phyloP scores from a whole-genome alignment of 2,329 filamentous ascomycete genomes.

The Sporothrix mexicana region DNA sequence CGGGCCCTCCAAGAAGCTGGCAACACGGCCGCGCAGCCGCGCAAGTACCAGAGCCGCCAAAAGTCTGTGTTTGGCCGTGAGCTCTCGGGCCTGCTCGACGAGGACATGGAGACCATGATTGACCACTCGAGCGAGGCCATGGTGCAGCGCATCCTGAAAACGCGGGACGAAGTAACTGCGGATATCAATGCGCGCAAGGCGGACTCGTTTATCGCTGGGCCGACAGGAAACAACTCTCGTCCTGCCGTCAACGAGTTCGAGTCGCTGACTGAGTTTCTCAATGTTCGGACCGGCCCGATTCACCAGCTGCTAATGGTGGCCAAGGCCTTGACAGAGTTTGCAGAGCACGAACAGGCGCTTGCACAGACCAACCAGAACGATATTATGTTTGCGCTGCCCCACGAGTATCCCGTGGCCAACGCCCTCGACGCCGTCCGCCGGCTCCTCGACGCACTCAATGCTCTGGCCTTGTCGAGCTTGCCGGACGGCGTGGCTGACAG shows the following conservation, averaged over 20 bases:
- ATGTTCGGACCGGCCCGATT: not conserved
- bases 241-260: not conserved
- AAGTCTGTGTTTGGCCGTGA: slow-evolving; percentile 51
- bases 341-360: not conserved
- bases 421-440: slow-evolving; percentile 8
- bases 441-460: not conserved
- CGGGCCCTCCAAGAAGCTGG: slow-evolving; percentile 56
- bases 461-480: not conserved
- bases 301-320: not conserved
- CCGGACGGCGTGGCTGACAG: too few species aligned
- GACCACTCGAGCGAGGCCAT: slow-evolving; percentile 61
- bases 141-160: slow-evolving; percentile 51
- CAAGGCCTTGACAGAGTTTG: not conserved
- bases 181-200: not conserved
- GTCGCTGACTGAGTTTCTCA: not conserved
- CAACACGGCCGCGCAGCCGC: slow-evolving; percentile 26
- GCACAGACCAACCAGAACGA: not conserved
- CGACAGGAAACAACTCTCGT: too few species aligned
- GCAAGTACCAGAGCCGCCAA: slow-evolving; percentile 25
- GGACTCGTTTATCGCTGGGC: too few species aligned
- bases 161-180: not conserved
- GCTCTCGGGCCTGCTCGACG: slow-evolving; percentile 57
- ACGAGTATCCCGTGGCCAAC: not conserved
- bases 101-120: slow-evolving; percentile 57
- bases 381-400: too few species aligned